A percentile compares a stretch with the other conserved stretches of the same genome.
Conservation (phyloP, 78 protist species). For the Emiliania huxleyi region DNA sequence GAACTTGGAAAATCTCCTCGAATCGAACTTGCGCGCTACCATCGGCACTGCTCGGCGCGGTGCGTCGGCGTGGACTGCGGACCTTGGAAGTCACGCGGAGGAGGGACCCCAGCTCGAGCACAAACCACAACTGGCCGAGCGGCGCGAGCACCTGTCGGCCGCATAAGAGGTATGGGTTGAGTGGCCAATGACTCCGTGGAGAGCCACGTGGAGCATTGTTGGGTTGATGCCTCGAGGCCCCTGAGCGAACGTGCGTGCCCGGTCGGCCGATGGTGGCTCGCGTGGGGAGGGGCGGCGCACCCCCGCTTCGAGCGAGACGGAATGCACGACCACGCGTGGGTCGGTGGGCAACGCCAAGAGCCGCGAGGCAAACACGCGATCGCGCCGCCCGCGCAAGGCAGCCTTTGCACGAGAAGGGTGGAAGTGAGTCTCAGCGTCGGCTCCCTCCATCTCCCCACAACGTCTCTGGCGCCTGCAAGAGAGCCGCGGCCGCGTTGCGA, state of each 20-base stretch:
- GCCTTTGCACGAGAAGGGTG: too few species aligned
- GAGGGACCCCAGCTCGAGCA: not conserved
- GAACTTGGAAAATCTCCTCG: not conserved
- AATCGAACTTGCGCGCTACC: too few species aligned
- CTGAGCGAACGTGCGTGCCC: not conserved
- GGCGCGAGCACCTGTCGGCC: not conserved
- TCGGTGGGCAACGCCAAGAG: not conserved
- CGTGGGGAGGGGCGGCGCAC: too few species aligned
- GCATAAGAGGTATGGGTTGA: too few species aligned
- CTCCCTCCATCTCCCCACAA: too few species aligned
- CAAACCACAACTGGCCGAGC: not conserved
- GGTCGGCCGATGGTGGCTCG: not conserved
- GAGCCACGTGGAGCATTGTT: not conserved
- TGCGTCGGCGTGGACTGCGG: not conserved
- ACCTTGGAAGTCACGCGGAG: not conserved
- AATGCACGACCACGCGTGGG: not conserved
- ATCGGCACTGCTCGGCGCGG: not conserved
- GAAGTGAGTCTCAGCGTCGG: too few species aligned
- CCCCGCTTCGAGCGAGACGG: not conserved
- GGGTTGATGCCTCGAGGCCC: not conserved
- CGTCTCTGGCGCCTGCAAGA: not conserved
- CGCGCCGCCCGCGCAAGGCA: not conserved
- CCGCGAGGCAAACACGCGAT: not conserved
- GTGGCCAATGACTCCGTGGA: too few species aligned
- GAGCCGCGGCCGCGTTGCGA: not conserved